Evolutionary conservation across 169 alveolate species (phyloP).

Genomic region (Cyclospora cayetanensis): DNA sequence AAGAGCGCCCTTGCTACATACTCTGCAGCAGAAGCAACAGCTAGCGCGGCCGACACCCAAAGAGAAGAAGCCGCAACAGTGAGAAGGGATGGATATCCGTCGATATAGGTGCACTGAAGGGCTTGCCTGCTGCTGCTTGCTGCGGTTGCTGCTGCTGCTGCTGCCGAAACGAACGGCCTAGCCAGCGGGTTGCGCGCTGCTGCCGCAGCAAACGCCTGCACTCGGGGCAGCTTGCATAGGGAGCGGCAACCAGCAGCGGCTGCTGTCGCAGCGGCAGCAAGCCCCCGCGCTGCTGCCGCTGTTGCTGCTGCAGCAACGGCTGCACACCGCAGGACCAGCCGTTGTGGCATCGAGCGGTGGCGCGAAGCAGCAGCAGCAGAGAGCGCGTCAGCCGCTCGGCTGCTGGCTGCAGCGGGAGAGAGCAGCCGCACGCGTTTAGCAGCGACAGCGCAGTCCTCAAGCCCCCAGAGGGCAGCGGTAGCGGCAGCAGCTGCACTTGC

Average conservation of each 20-base stretch:
- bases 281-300: too few species aligned
- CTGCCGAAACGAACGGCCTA: background rate
- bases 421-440: too few species aligned
- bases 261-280: background rate
- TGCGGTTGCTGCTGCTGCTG: background rate
- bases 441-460: too few species aligned
- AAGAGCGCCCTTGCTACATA: background rate
- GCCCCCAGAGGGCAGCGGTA: too few species aligned
- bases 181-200: background rate
- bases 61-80: background rate
- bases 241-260: background rate
- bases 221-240: background rate
- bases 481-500: too few species aligned
- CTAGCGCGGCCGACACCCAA: conserved; percentile 16
- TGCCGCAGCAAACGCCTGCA: background rate
- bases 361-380: too few species aligned
- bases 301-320: too few species aligned
- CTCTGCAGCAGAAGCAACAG: background rate
- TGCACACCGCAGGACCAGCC: too few species aligned
- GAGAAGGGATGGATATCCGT: background rate
- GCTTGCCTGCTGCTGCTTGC: background rate
- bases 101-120: background rate
- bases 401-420: too few species aligned
- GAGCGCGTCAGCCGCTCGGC: too few species aligned
- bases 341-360: too few species aligned